Evolutionary conservation across 371 early-diverging fungal genomes (phyloP).

Genomic region (Circinella umbellata): DNA sequence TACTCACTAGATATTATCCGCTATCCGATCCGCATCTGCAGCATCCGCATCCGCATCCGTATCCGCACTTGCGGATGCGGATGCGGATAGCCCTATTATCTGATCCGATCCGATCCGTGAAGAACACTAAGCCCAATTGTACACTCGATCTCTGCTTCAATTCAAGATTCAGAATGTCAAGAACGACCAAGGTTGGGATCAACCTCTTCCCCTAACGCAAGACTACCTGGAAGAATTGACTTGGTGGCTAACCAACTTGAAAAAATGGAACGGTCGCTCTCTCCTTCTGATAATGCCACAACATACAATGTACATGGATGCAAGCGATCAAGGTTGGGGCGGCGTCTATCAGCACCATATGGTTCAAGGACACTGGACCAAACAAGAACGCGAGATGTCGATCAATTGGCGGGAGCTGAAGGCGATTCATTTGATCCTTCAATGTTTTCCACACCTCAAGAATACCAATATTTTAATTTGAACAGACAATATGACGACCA

Average conservation of each 20-base stretch:
- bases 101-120: too few species aligned
- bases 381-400: neutral
- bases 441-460: conserved; percentile 13
- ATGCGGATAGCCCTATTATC: too few species aligned
- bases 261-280: conserved; percentile 21
- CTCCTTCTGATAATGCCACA: conserved; percentile 3
- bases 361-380: conserved; percentile 4
- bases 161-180: conserved; percentile 11
- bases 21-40: too few species aligned
- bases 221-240: conserved; percentile 18
- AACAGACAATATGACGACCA: conserved; percentile 34
- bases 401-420: conserved; percentile 37
- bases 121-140: too few species aligned
- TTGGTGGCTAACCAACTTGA: conserved; percentile 16
- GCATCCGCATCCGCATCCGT: too few species aligned
- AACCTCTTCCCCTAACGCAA: neutral
- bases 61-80: too few species aligned
- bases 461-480: conserved; percentile 24
- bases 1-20: too few species aligned
- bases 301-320: conserved; percentile 23
- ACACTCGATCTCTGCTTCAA: conserved; percentile 13
- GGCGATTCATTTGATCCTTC: conserved; percentile 18
- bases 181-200: conserved; percentile 5
- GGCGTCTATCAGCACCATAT: neutral
- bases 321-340: conserved; percentile 31